phyloP scores from a whole-genome alignment of 257 asterid genomes.

The Asclepias syriaca region DNA sequence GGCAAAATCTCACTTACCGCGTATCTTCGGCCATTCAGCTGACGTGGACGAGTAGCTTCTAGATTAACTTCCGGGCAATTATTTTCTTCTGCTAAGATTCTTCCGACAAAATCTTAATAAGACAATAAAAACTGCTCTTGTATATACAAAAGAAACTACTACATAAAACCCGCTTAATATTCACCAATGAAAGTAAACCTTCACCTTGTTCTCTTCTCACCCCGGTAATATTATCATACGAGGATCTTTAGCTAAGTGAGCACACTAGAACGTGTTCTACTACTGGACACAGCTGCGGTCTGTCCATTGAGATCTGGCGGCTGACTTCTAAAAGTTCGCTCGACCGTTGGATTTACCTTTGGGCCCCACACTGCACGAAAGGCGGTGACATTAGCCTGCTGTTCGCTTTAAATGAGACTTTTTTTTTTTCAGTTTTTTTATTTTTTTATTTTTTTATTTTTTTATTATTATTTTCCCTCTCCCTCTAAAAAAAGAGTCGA shows the following conservation, averaged over 20 bases:
- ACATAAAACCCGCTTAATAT: too few relatives aligned
- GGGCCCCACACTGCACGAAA: constrained; percentile 23
- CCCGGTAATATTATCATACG: not conserved
- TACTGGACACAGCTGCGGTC: not conserved
- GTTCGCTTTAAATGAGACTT: not conserved
- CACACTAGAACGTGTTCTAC: not conserved
- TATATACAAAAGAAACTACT: too few relatives aligned
- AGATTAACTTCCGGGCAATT: too few relatives aligned
- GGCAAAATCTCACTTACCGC: too few relatives aligned
- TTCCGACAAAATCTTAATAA: too few relatives aligned
- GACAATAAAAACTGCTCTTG: too few relatives aligned
- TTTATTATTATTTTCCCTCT: not conserved
- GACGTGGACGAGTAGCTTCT: too few relatives aligned
- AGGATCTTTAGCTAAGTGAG: not conserved
- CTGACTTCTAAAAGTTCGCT: constrained; percentile 9
- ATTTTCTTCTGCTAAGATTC: too few relatives aligned
- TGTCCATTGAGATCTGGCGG: constrained; percentile 33
- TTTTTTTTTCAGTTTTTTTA: too few relatives aligned
- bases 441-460: too few relatives aligned
- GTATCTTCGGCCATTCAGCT: too few relatives aligned
- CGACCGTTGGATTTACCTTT: constrained; percentile 28
- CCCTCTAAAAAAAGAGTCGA: not conserved
- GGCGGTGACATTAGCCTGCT: constrained; percentile 14
- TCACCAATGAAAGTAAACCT: not conserved
- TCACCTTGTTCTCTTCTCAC: too few relatives aligned